A percentile compares a stretch with the other conserved stretches of the same genome.
phyloP scores from a whole-genome alignment of 352 stramenopile genomes.

The Phytophthora podocarpi region DNA sequence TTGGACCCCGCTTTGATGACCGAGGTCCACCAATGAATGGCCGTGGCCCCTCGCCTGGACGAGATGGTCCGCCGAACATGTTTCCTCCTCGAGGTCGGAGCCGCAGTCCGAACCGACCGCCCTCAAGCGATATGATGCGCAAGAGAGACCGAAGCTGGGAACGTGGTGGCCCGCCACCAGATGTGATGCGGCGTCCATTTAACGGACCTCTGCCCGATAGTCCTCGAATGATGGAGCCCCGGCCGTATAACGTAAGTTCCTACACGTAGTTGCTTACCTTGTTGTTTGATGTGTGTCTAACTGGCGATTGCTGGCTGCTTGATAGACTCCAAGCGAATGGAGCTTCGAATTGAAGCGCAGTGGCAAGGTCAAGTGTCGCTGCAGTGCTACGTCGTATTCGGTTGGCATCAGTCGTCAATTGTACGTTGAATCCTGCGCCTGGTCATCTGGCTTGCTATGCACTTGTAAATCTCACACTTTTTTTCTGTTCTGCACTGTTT shows the following conservation, averaged over 20 bases:
- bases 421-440: constrained; percentile 17
- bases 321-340: constrained; percentile 41
- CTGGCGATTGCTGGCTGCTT: background rate
- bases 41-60: constrained; percentile 10
- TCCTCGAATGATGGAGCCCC: constrained; percentile 38
- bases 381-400: constrained; percentile 35
- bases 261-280: background rate
- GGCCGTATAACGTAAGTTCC: constrained; percentile 33
- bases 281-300: constrained; percentile 13
- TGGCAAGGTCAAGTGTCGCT: constrained; percentile 41
- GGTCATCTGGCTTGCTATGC: background rate
- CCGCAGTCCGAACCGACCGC: constrained; percentile 42
- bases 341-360: constrained; percentile 46
- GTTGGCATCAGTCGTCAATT: constrained; percentile 34
- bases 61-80: constrained; percentile 33
- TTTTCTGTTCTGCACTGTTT: constrained; percentile 5
- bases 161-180: constrained; percentile 25
- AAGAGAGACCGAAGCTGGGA: constrained; percentile 55
- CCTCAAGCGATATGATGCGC: constrained; percentile 35
- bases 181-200: constrained; percentile 29
- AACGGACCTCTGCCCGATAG: constrained; percentile 32
- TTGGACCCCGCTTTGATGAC: constrained; percentile 39
- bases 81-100: constrained; percentile 46
- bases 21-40: constrained; percentile 37
- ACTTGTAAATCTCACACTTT: constrained; percentile 11